A percentile compares a stretch with the other conserved stretches of the same genome.
These are phyloP conservation scores for Botrytis cinerea DNA, from an alignment of 2,329 filamentous ascomycete genomes.

Conservation along the genomic window DNA sequence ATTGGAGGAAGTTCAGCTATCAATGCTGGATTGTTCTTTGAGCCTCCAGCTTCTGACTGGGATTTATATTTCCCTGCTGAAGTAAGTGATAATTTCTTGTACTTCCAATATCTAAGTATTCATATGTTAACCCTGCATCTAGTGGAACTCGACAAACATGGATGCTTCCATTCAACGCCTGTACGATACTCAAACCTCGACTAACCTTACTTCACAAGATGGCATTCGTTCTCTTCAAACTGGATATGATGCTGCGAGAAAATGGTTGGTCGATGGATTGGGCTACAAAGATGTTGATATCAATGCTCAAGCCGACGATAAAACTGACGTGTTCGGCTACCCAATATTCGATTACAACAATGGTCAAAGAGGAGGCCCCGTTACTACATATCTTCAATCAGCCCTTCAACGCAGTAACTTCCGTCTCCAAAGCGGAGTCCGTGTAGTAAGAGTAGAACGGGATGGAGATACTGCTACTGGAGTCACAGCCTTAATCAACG, in stretches of 20 bases:
- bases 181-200: slow-evolving; percentile 47
- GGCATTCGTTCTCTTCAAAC: slow-evolving; percentile 50
- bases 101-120: neutral
- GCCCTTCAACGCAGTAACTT: slow-evolving; percentile 48
- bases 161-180: slow-evolving; percentile 49
- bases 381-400: slow-evolving; percentile 52
- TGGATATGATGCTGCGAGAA: slow-evolving; percentile 49
- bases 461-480: slow-evolving; percentile 46
- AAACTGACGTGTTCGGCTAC: slow-evolving; percentile 51
- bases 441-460: slow-evolving; percentile 50
- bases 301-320: slow-evolving; percentile 49
- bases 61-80: slow-evolving; percentile 51
- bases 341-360: slow-evolving; percentile 51
- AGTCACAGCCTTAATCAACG: slow-evolving; percentile 44
- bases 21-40: slow-evolving; percentile 56
- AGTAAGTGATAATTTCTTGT: neutral
- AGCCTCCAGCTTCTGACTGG: slow-evolving; percentile 55
- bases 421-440: slow-evolving; percentile 47
- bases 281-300: slow-evolving; percentile 51
- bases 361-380: slow-evolving; percentile 53
- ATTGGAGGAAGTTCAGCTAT: slow-evolving; percentile 55
- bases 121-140: neutral
- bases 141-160: slow-evolving; percentile 54
- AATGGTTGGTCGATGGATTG: slow-evolving; percentile 53
- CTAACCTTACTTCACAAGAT: slow-evolving; percentile 49